Conservation (phyloP, 352 stramenopile genomes). For the Phytophthora chlamydospora region DNA sequence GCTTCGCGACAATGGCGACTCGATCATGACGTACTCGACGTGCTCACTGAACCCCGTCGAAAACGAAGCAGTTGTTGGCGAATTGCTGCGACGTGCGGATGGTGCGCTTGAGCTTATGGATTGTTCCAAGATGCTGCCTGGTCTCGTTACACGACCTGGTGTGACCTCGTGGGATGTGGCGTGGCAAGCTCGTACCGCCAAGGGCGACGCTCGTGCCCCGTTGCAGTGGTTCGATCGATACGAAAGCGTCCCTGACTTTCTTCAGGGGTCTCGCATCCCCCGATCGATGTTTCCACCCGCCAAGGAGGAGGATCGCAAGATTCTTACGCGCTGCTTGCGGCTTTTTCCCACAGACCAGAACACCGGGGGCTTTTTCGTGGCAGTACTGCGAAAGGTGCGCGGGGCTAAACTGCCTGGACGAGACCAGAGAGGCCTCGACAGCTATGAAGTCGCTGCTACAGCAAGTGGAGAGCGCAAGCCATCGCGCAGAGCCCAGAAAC, state of each 20-base stretch:
- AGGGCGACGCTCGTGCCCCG: conserved; percentile 20
- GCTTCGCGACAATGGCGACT: conserved; percentile 68
- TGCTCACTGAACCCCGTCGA: conserved; percentile 99
- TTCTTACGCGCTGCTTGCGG: conserved; percentile 61
- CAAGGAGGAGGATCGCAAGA: conserved; percentile 55
- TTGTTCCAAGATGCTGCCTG: conserved; percentile 52
- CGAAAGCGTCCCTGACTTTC: conserved; percentile 52
- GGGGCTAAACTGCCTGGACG: conserved; percentile 35
- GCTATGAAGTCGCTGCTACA: conserved; percentile 53
- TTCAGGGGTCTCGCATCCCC: conserved; percentile 66
- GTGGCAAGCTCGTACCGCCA: conserved; percentile 62
- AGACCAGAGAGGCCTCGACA: conserved; percentile 45
- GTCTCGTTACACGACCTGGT: conserved; percentile 52
- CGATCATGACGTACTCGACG: conserved; percentile 95
- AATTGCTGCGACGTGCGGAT: conserved; percentile 91
- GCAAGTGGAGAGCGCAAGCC: conserved; percentile 22
- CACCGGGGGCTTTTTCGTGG: conserved; percentile 98
- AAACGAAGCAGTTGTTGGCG: conserved; percentile 95
- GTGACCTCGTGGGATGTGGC: conserved; percentile 67
- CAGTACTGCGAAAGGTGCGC: conserved; percentile 88
- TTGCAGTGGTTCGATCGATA: conserved; percentile 68
- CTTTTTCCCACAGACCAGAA: conserved; percentile 98
- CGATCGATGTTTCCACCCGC: conserved; percentile 88
- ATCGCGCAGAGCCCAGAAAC: conserved; percentile 21
- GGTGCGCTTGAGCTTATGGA: conserved; percentile 91